A percentile compares a stretch with the other conserved stretches of the same genome.
phyloP scores from a whole-genome alignment of 306 rosid species.

The Argentina anserina region DNA sequence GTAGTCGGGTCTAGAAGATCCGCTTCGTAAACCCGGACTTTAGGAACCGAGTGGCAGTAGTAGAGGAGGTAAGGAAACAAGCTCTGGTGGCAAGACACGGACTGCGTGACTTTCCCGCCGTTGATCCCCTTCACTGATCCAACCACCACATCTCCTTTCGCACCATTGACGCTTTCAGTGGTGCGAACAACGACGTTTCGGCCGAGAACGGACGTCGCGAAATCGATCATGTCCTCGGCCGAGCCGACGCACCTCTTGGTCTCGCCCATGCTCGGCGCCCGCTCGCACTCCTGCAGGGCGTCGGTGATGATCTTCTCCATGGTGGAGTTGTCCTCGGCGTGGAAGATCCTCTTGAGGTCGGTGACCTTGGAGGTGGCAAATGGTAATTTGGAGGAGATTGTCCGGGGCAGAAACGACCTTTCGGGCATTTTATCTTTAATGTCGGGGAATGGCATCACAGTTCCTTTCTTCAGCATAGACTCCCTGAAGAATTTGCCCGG shows the following conservation, averaged over 20 bases:
- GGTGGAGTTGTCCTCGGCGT: conserved; percentile 66
- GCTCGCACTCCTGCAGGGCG: conserved; percentile 70
- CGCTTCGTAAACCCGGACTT: conserved; percentile 87
- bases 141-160: conserved; percentile 51
- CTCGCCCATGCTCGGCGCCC: conserved; percentile 66
- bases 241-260: conserved; percentile 88
- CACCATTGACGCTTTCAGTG: conserved; percentile 59
- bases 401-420: conserved; percentile 92
- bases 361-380: conserved; percentile 60
- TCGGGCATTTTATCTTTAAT: conserved; percentile 78
- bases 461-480: conserved; percentile 64
- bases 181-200: conserved; percentile 65
- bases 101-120: conserved; percentile 75
- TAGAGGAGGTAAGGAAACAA: conserved; percentile 81
- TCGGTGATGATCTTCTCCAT: conserved; percentile 71
- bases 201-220: conserved; percentile 73
- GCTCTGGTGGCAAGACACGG: conserved; percentile 96
- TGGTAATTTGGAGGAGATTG: conserved; percentile 67
- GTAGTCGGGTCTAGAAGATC: conserved; percentile 64
- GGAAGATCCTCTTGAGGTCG: conserved; percentile 58
- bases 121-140: conserved; percentile 65
- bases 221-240: conserved; percentile 88
- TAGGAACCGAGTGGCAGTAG: conserved; percentile 94
- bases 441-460: conserved; percentile 84
- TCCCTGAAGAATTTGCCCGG: conserved; percentile 92